Percentiles rank a stretch among this genome's conserved stretches.
These are phyloP conservation scores for Colletotrichum trifolii DNA, from an alignment of 2,329 filamentous ascomycete species.

Conservation along the genomic window DNA sequence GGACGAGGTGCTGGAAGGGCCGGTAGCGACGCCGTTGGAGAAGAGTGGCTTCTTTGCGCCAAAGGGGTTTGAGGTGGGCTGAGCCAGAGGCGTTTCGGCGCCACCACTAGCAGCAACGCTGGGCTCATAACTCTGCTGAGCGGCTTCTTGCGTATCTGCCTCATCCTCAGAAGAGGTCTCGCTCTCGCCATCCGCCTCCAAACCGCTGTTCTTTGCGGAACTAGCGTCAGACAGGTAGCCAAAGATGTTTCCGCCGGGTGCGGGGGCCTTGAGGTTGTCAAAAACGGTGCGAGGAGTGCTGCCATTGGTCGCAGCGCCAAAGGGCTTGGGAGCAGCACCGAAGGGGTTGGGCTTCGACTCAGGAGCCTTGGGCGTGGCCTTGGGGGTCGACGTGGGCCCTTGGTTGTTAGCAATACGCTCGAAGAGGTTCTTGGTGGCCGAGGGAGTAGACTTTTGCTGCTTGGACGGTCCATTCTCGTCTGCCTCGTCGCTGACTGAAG, in stretches of 20 bases:
- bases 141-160: slow-evolving; percentile 54
- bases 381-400: slow-evolving; percentile 46
- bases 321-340: slow-evolving; percentile 33
- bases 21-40: slow-evolving; percentile 34
- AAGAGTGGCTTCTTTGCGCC: slow-evolving; percentile 43
- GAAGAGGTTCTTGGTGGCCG: slow-evolving; percentile 66
- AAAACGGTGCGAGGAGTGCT: slow-evolving; percentile 57
- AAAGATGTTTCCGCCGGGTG: slow-evolving; percentile 63
- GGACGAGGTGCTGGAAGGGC: slow-evolving; percentile 50
- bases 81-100: slow-evolving; percentile 51
- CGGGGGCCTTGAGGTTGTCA: slow-evolving; percentile 49
- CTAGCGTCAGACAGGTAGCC: slow-evolving; percentile 68
- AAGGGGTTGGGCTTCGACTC: slow-evolving; percentile 48
- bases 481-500: slow-evolving; percentile 54
- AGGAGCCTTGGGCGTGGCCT: slow-evolving; percentile 43
- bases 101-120: slow-evolving; percentile 55
- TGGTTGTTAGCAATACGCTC: slow-evolving; percentile 67
- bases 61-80: slow-evolving; percentile 48
- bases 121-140: slow-evolving; percentile 56
- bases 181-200: slow-evolving; percentile 59
- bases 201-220: slow-evolving; percentile 64
- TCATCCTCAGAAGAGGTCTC: slow-evolving; percentile 56
- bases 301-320: slow-evolving; percentile 40
- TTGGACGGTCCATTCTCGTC: slow-evolving; percentile 63
- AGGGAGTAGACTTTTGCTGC: slow-evolving; percentile 60